Evolutionary conservation across 2,329 filamentous ascomycete species (phyloP).

Genomic region (Fusarium succisae): DNA sequence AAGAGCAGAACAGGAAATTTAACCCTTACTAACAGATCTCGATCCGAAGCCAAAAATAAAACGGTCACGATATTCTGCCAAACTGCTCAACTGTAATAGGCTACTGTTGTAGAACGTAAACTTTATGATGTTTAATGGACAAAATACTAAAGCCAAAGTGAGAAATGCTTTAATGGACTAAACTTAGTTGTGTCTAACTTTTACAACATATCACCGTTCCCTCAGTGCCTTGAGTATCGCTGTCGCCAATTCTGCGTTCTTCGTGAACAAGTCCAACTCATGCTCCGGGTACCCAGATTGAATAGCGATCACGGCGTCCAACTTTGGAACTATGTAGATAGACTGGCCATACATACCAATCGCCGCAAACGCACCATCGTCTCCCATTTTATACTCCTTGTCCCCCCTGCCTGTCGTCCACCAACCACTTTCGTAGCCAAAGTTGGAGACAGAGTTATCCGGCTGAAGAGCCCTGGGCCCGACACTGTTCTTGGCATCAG

Average conservation of each 20-base stretch:
- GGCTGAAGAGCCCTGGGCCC: conserved; percentile 14
- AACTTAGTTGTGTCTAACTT: background rate
- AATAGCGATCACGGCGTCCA: conserved; percentile 13
- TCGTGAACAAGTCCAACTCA: conserved; percentile 19
- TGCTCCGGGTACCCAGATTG: conserved; percentile 34
- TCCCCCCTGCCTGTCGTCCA: conserved; percentile 22
- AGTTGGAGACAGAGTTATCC: conserved; percentile 17
- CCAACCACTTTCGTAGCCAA: conserved; percentile 33
- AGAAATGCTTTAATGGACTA: background rate
- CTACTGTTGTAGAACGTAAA: background rate
- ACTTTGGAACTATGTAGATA: conserved; percentile 17
- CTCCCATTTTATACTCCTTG: conserved; percentile 4
- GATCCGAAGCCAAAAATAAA: background rate
- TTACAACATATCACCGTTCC: background rate
- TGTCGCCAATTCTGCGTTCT: conserved; percentile 22
- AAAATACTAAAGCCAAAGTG: background rate
- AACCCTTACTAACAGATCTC: background rate
- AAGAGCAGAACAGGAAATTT: background rate
- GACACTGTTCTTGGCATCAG: conserved; percentile 13
- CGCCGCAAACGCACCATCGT: conserved; percentile 18
- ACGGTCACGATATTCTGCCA: background rate
- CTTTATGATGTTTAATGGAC: background rate
- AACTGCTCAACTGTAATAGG: background rate
- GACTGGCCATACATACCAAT: conserved; percentile 31
- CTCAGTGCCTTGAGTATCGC: conserved; percentile 13